phyloP scores from a whole-genome alignment of 139 green algal genomes.

The Parachlorella kessleri region DNA sequence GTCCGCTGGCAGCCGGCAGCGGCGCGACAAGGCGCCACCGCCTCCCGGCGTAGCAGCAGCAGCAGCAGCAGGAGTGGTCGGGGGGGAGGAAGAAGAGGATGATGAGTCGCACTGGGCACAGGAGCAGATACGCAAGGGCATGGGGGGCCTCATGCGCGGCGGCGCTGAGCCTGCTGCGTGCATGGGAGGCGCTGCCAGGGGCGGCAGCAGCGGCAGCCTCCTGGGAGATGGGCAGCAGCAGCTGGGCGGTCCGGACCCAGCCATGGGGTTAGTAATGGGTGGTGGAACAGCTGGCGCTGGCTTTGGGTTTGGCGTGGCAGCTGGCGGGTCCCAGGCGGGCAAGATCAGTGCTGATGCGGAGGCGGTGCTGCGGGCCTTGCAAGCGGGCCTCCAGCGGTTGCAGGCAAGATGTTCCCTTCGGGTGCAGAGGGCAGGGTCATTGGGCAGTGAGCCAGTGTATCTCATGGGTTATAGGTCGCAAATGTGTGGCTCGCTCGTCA shows the following conservation, averaged over 20 bases:
- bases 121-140: constrained; percentile 74
- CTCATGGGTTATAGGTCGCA: too few species aligned
- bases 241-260: too few species aligned
- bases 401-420: too few species aligned
- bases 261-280: too few species aligned
- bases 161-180: not conserved
- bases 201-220: not conserved
- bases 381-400: constrained; percentile 50
- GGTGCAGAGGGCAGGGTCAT: too few species aligned
- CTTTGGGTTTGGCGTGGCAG: not conserved
- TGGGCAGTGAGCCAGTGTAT: too few species aligned
- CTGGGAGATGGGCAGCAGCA: not conserved
- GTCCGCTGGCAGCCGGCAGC: not conserved
- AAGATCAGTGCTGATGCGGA: constrained; percentile 36
- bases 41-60: not conserved
- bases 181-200: not conserved
- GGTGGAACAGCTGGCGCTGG: too few species aligned
- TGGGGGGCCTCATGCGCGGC: constrained; percentile 22
- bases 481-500: too few species aligned
- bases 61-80: not conserved
- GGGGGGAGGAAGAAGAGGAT: constrained; percentile 52
- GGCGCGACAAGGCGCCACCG: not conserved
- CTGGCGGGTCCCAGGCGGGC: constrained; percentile 27
- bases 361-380: constrained; percentile 51
- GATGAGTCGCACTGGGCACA: constrained; percentile 61